Conservation (phyloP, 345 rosid species). For the Arabis alpina region DNA sequence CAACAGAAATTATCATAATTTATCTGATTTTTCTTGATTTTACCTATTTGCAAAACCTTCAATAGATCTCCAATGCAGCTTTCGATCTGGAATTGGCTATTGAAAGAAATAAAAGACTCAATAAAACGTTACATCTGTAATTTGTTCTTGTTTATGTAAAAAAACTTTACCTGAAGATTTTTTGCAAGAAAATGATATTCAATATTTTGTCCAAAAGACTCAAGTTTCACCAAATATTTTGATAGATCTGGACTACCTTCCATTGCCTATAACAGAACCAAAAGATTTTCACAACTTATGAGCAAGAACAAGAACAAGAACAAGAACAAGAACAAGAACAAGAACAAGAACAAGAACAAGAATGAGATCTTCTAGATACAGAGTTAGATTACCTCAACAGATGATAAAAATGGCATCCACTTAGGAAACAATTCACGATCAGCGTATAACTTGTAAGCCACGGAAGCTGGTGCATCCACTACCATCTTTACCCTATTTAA, state of each 20-base stretch:
- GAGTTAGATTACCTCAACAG: conserved; percentile 41
- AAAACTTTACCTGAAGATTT: conserved; percentile 25
- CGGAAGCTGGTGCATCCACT: conserved; percentile 43
- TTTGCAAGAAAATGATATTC: conserved; percentile 44
- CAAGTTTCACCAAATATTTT: conserved; percentile 39
- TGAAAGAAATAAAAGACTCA: conserved; percentile 7
- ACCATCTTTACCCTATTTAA: conserved; percentile 35
- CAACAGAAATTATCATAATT: no score
- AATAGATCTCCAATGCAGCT: conserved; percentile 89
- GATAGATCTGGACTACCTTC: conserved; percentile 39
- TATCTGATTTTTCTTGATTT: background rate
- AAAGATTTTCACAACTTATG: background rate
- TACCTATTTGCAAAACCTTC: conserved; percentile 90
- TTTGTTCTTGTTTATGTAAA: background rate
- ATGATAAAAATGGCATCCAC: conserved; percentile 47
- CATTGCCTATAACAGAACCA: conserved; percentile 26
- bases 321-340: conserved; percentile 1
- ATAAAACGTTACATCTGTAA: background rate
- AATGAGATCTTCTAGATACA: background rate
- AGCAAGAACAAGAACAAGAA: conserved; percentile 13
- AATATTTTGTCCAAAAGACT: conserved; percentile 36
- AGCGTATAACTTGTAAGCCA: conserved; percentile 43
- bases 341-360: background rate
- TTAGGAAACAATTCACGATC: conserved; percentile 41
- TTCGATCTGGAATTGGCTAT: conserved; percentile 86